Evolutionary conservation across 2,329 filamentous ascomycete genomes (phyloP), one percentile per base, ranked within the genome.

Genomic region (Diplodia mutila): DNA sequence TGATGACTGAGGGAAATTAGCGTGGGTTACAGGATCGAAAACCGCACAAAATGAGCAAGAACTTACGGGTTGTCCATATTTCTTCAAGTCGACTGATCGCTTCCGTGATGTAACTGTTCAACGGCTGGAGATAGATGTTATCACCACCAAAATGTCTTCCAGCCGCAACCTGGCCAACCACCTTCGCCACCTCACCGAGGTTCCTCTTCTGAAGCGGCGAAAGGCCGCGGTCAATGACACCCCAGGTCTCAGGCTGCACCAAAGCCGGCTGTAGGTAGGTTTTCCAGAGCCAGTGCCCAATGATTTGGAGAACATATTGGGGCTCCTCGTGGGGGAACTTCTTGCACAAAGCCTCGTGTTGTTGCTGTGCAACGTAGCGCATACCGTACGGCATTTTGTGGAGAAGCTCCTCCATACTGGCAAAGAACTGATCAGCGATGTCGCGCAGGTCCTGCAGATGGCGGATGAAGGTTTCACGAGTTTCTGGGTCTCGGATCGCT

Each of bases 401-500:
- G 18, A 97, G 79, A 11, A 91, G 85, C 68, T 97, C 93, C 76
- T 98, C 94, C 12, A 97, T 81, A 4, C 89, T 87, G 39, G 89
- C 78, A 75, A 98, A 90, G 79, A 96, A 94, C 72, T 97, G 93
- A 75, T 98, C 93, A 63, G 92, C 93, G 71, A 99, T 95, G 77
- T 98, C 95, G 64, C 95, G 88, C 65, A 99, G 87, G 75, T 98
- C 94, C 73, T 96, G 91, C 53, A 99, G 85, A 76, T 99, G 93
- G 74, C 95, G 91, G 68, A 99, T 97, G 77, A 99, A 99, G 29
- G 94, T 89, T 69, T 91, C 89, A 73, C 94, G 88, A 1, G 95
- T 98, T 79, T 99, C 95, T 0, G 90, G 90, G 75, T 99, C 95
- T 72, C 94, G 90, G 77, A 99, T 97, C n/a, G 95, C 95, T 72